Evolutionary conservation across 306 rosid genomes (phyloP), one percentile per base, ranked within the genome.

Genomic region (Castanospermum australe): DNA sequence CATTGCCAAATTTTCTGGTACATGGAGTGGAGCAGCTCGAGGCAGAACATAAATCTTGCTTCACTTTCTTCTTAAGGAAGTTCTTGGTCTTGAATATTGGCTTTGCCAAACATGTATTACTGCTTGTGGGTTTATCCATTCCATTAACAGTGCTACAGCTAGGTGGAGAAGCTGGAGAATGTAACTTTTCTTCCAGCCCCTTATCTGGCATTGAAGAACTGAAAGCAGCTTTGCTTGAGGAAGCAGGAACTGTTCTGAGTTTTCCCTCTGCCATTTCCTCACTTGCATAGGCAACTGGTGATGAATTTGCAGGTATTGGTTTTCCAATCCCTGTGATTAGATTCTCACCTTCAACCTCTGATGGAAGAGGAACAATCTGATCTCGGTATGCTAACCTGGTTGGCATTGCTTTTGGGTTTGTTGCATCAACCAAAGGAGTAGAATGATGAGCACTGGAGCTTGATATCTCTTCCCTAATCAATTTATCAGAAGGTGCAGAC

Each of bases 41-140:
- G 65, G 83, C 68, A 59, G 88, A 84, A 81, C 69, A 84, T 10
- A 67, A 82, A 73, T 88, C 92, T 59, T 83, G 92, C 82, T 92
- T 94, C 71, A 81, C 81, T 63, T 88, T 91, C 79, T 85, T 92
- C 90, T 86, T 92, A 52, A 81, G 73, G 79, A 89, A 83, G 80
- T 80, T 91, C 83, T 84, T 88, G 90, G 84, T 83, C 80, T 89
- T 82, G 80, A 90, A 85, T 70, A 81, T 78, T 25, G 93, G 90
- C 87, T 84, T 91, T 33, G 89, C 75, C 66, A 87, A 84, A 76
- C 93, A 80, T 80, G 87, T 77, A 81, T 64, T 75, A 77, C 80
- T 87, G 86, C 87, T 85, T 68, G 86, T 61, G 51, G 88, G 76
- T 86, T 89, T 94, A 76, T 83, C 92, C 60, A 72, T 86, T 81